A percentile compares a stretch with the other conserved stretches of the same genome.
phyloP scores from a whole-genome alignment of 306 rosid species.

The Quercus robur region DNA sequence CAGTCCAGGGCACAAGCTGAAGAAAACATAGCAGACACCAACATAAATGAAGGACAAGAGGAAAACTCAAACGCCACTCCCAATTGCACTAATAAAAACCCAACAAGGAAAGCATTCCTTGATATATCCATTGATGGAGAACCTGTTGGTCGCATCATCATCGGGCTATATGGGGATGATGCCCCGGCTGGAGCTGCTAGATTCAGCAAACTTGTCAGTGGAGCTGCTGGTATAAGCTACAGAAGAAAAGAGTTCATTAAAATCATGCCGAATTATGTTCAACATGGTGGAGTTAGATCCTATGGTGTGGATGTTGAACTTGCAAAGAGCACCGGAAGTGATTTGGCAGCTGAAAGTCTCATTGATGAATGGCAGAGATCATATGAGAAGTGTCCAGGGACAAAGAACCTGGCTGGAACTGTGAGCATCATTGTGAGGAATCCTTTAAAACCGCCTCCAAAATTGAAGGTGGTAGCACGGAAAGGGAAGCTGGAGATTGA shows the following conservation, averaged over 20 bases:
- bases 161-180: conserved; percentile 63
- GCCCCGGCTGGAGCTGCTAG: conserved; percentile 62
- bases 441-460: conserved; percentile 74
- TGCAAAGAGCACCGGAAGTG: conserved; percentile 50
- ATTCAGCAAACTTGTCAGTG: conserved; percentile 68
- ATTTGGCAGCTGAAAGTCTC: conserved; percentile 44
- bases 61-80: conserved; percentile 21
- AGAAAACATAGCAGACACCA: conserved; percentile 32
- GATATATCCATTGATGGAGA: conserved; percentile 67
- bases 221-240: conserved; percentile 84
- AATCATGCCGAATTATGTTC: conserved; percentile 69
- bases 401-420: conserved; percentile 70
- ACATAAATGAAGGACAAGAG: conserved; percentile 5
- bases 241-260: conserved; percentile 83
- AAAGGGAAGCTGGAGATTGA: conserved; percentile 85
- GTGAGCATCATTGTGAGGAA: conserved; percentile 80
- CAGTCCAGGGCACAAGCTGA: conserved; percentile 49
- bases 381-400: conserved; percentile 56
- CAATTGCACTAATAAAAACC: conserved; percentile 43
- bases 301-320: conserved; percentile 77
- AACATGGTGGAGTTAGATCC: conserved; percentile 78
- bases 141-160: conserved; percentile 63
- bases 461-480: conserved; percentile 70
- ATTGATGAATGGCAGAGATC: conserved; percentile 64
- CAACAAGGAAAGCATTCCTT: conserved; percentile 58